Percentiles rank a stretch among this genome's conserved stretches.
Conservation (phyloP, 257 asterid species). For the Forsythia viridissima region DNA sequence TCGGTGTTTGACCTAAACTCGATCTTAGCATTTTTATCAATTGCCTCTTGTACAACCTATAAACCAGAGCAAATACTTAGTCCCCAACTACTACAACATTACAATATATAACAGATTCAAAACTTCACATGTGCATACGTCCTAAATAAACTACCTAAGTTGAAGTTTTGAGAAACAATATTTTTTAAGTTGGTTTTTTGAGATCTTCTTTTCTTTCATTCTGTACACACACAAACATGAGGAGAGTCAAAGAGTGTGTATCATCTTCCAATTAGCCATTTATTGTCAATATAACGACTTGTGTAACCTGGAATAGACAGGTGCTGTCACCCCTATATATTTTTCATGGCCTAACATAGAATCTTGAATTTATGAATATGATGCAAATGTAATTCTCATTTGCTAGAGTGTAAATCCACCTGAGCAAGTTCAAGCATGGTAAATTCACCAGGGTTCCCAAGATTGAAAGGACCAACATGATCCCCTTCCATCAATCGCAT, state of each 20-base stretch:
- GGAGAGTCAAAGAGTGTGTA: not conserved
- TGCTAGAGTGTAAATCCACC: constrained; percentile 37
- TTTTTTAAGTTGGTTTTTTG: not conserved
- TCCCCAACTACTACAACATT: not conserved
- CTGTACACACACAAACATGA: not conserved
- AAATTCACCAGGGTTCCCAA: constrained; percentile 88
- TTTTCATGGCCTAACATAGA: not conserved
- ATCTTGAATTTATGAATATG: not conserved
- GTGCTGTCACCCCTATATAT: not conserved
- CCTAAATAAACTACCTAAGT: not conserved
- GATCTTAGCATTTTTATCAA: constrained; percentile 74
- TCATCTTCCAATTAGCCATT: not conserved
- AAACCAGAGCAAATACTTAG: not conserved
- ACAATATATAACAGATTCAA: too few species aligned
- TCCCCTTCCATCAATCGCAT: constrained; percentile 86
- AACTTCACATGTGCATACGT: not conserved
- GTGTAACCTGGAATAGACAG: not conserved
- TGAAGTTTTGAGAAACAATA: not conserved
- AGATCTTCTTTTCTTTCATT: not conserved
- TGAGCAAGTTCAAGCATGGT: constrained; percentile 90
- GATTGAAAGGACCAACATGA: constrained; percentile 83
- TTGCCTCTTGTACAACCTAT: constrained; percentile 83
- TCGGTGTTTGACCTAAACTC: constrained; percentile 77
- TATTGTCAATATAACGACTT: not conserved
- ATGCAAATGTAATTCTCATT: not conserved